These are phyloP conservation scores for Apiospora pterosperma DNA, from an alignment of 2,329 filamentous ascomycete genomes.

Conservation along the genomic window DNA sequence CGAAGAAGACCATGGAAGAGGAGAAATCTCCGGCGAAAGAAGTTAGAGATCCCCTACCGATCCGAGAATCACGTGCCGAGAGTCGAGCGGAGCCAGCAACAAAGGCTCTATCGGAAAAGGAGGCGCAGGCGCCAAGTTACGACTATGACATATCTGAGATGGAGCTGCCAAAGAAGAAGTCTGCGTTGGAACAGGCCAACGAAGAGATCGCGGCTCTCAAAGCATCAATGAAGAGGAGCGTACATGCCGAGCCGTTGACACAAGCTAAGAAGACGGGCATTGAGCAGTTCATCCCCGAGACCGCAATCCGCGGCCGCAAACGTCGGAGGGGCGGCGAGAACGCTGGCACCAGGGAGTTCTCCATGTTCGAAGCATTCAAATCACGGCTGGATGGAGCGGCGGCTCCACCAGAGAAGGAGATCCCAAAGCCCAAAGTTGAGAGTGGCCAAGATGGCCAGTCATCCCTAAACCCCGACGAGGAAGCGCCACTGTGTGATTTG, in stretches of 20 bases:
- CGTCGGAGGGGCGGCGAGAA: constrained; percentile 56
- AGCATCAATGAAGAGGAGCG: constrained; percentile 72
- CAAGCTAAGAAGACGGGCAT: constrained; percentile 64
- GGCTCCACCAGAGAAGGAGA: constrained; percentile 24
- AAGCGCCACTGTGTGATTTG: constrained; percentile 79
- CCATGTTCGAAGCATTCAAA: constrained; percentile 76
- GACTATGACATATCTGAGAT: constrained; percentile 14
- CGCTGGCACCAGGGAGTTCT: constrained; percentile 57
- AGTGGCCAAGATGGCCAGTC: constrained; percentile 22
- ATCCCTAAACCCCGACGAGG: constrained; percentile 51
- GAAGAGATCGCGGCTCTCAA: constrained; percentile 79
- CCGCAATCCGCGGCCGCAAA: constrained; percentile 68
- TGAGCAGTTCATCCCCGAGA: constrained; percentile 71
- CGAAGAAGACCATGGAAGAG: constrained; percentile 9
- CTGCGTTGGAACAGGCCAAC: constrained; percentile 66
- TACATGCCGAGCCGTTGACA: constrained; percentile 45
- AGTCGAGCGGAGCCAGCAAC: constrained; percentile 7
- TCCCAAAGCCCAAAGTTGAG: constrained; percentile 20
- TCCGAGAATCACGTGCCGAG: constrained; percentile 19
- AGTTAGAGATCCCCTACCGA: constrained; percentile 21
- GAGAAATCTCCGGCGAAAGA: constrained; percentile 5
- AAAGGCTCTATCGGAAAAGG: constrained; percentile 13
- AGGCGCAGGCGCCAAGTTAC: neutral
- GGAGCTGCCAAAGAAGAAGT: constrained; percentile 36
- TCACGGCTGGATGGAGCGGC: constrained; percentile 62